Evolutionary conservation across 768 basidiomycete species (phyloP).

Genomic region (Leucosporidium creatinivorum): DNA sequence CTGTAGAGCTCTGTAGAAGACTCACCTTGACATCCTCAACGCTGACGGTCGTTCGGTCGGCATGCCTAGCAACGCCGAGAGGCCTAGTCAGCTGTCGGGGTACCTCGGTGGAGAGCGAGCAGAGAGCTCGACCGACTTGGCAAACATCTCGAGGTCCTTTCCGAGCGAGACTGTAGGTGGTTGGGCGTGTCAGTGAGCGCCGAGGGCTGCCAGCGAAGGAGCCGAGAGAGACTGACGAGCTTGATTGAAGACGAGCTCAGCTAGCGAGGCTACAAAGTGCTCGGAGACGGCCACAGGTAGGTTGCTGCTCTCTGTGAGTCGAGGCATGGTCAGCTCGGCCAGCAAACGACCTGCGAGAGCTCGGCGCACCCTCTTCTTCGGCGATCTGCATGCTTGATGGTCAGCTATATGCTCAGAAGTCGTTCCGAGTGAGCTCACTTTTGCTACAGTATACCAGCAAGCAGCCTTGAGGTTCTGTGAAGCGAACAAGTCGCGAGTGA

Average conservation of each 20-base stretch:
- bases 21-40: slow-evolving; percentile 32
- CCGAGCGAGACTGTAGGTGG: slow-evolving; percentile 18
- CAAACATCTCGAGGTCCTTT: slow-evolving; percentile 29
- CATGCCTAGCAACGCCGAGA: slow-evolving; percentile 5
- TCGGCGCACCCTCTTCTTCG: slow-evolving; percentile 21
- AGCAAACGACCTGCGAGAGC: too few species aligned
- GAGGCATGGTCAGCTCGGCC: background rate
- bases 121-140: slow-evolving; percentile 6
- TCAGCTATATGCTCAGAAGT: too few species aligned
- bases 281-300: slow-evolving; percentile 24
- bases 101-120: rapidly evolving
- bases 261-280: slow-evolving; percentile 25
- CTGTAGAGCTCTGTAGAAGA: too few species aligned
- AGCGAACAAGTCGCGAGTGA: too few species aligned
- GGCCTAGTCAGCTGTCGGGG: too few species aligned
- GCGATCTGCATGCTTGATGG: slow-evolving; percentile 11
- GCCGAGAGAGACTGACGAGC: slow-evolving; percentile 2
- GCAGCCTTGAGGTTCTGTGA: slow-evolving; percentile 23
- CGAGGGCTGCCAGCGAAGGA: background rate
- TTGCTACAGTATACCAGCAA: slow-evolving; percentile 28
- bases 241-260: slow-evolving; percentile 30
- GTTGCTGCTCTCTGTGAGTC: background rate
- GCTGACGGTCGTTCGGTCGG: slow-evolving; percentile 18
- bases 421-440: background rate
- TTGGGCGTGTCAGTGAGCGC: too few species aligned